Conservation (phyloP, 2,329 filamentous ascomycete genomes). For the Dactylella cylindrospora region DNA sequence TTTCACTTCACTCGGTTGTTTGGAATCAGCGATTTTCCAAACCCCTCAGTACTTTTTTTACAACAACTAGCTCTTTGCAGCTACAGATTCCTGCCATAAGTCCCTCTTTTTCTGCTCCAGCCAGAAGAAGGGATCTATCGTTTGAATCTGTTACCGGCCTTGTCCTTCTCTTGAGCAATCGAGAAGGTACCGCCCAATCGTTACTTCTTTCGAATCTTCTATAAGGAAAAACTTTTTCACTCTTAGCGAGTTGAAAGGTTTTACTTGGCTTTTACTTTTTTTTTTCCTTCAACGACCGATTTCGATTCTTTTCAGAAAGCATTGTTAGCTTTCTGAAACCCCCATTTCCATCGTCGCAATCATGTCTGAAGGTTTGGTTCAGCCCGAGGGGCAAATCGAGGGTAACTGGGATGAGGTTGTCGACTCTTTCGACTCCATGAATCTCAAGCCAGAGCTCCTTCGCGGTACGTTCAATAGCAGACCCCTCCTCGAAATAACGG, state of each 20-base stretch:
- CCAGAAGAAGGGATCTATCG: conserved; percentile 37
- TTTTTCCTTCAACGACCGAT: too few species aligned
- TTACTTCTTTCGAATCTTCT: conserved; percentile 16
- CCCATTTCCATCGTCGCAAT: conserved; percentile 20
- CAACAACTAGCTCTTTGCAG: conserved; percentile 29
- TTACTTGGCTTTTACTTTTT: background rate
- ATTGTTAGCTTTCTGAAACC: conserved; percentile 30
- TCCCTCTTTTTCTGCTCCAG: conserved; percentile 37
- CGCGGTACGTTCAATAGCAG: conserved; percentile 65
- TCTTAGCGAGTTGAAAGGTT: background rate
- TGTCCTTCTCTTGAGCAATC: conserved; percentile 44
- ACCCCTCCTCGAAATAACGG: background rate
- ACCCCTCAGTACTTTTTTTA: conserved; percentile 9
- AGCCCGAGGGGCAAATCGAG: conserved; percentile 83
- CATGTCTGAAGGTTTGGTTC: conserved; percentile 23
- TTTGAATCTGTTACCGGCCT: conserved; percentile 40
- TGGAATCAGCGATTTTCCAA: conserved; percentile 41
- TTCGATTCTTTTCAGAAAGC: conserved; percentile 20
- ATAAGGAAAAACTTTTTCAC: conserved; percentile 9
- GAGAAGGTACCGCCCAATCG: conserved; percentile 34
- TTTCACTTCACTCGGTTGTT: conserved; percentile 33
- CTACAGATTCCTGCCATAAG: conserved; percentile 34
- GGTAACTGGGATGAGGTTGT: conserved; percentile 99
- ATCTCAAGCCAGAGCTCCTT: conserved; percentile 93
- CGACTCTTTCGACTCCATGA: conserved; percentile 99